Conservation (phyloP, 2,329 filamentous ascomycete species). For the Colletotrichum filicis region DNA sequence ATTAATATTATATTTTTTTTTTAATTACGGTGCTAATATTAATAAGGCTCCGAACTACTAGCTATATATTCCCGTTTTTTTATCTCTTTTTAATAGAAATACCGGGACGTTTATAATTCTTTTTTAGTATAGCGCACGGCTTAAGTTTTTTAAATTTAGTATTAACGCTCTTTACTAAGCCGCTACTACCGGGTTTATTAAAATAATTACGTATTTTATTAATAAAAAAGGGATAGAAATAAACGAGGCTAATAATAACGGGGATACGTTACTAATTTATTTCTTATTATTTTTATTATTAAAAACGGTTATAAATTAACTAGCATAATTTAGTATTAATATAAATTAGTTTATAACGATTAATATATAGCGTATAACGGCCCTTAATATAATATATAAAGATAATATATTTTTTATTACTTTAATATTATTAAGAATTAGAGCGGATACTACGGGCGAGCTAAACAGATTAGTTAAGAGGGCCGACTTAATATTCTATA, state of each 20-base stretch:
- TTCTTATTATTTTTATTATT: not conserved
- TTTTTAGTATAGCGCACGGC: not conserved
- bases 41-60: not conserved
- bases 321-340: not conserved
- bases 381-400: not conserved
- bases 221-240: not conserved
- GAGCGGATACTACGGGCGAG: not conserved
- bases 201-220: not conserved
- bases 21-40: not conserved
- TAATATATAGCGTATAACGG: not conserved
- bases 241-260: not conserved
- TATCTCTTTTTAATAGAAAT: not conserved
- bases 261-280: not conserved
- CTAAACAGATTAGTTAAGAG: not conserved
- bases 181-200: not conserved
- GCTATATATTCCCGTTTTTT: not conserved
- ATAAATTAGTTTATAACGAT: not conserved
- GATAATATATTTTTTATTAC: not conserved
- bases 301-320: not conserved
- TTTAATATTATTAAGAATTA: not conserved
- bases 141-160: not conserved
- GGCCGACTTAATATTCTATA: not conserved
- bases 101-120: not conserved
- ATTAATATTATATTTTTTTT: constrained; percentile 1
- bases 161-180: not conserved